These are phyloP conservation scores for Torulaspora delbrueckii DNA, from an alignment of 805 yeast species.

Conservation along the genomic window DNA sequence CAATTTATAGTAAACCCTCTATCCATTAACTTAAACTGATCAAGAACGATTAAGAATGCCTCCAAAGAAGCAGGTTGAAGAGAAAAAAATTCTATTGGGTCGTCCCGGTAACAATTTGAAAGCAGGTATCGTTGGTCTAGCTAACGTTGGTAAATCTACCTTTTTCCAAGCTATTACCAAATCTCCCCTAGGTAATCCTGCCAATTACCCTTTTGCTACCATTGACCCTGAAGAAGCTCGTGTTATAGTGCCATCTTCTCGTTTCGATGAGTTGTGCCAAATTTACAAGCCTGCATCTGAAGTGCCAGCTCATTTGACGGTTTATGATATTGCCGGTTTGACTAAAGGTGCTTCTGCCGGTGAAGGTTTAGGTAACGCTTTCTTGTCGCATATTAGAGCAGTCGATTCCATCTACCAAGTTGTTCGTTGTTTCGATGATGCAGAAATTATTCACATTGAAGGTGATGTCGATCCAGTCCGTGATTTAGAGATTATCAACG, in stretches of 20 bases:
- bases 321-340: conserved; percentile 96
- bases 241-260: conserved; percentile 85
- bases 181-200: conserved; percentile 92
- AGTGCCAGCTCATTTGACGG: conserved; percentile 89
- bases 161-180: conserved; percentile 95
- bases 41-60: conserved; percentile 26
- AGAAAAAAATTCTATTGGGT: conserved; percentile 70
- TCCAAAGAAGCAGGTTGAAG: conserved; percentile 42
- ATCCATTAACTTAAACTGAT: not conserved
- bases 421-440: conserved; percentile 95
- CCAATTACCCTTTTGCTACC: conserved; percentile 97
- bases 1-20: too few species aligned
- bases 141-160: conserved; percentile 93
- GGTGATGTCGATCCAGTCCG: conserved; percentile 94
- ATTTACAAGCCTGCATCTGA: conserved; percentile 78
- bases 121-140: conserved; percentile 92
- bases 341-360: conserved; percentile 96
- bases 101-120: conserved; percentile 74
- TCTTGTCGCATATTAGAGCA: conserved; percentile 92
- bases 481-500: conserved; percentile 86
- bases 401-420: conserved; percentile 98
- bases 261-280: conserved; percentile 71
- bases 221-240: conserved; percentile 93
- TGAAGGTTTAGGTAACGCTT: conserved; percentile 97
- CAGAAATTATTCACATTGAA: conserved; percentile 95